Evolutionary conservation across 2,329 filamentous ascomycete species (phyloP).

Genomic region (Seiridium cupressi): DNA sequence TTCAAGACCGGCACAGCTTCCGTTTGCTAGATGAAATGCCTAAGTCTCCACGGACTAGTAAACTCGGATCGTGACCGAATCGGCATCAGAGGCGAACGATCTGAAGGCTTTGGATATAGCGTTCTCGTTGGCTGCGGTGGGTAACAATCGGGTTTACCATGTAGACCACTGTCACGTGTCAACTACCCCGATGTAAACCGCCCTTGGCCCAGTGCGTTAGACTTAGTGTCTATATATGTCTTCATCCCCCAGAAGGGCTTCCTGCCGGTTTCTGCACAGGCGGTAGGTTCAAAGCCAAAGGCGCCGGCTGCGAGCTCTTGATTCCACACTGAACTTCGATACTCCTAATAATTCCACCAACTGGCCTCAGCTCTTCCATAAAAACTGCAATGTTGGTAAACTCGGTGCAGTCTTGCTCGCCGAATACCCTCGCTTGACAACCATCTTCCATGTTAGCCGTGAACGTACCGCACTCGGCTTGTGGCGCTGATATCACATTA

Average conservation of each 20-base stretch:
- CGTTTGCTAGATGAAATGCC: too few relatives aligned
- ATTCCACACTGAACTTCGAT: conserved; percentile 33
- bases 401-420: conserved; percentile 28
- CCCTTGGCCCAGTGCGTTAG: too few relatives aligned
- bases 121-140: too few relatives aligned
- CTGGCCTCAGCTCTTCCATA: conserved; percentile 27
- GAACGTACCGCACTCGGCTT: conserved; percentile 33
- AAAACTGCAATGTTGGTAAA: conserved; percentile 36
- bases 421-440: conserved; percentile 34
- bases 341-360: conserved; percentile 33
- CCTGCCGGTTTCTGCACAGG: not conserved
- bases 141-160: too few relatives aligned
- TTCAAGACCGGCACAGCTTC: too few relatives aligned
- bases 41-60: too few relatives aligned
- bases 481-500: conserved; percentile 24
- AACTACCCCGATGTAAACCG: too few relatives aligned
- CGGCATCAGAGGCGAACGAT: too few relatives aligned
- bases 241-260: not conserved
- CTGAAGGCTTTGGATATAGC: too few relatives aligned
- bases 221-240: not conserved
- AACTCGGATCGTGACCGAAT: too few relatives aligned
- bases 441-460: conserved; percentile 34
- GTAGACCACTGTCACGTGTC: too few relatives aligned
- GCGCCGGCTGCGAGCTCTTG: conserved; percentile 19
- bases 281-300: conserved; percentile 17